phyloP scores from a whole-genome alignment of 2,329 filamentous ascomycete species.

The Dactylellina leptospora region DNA sequence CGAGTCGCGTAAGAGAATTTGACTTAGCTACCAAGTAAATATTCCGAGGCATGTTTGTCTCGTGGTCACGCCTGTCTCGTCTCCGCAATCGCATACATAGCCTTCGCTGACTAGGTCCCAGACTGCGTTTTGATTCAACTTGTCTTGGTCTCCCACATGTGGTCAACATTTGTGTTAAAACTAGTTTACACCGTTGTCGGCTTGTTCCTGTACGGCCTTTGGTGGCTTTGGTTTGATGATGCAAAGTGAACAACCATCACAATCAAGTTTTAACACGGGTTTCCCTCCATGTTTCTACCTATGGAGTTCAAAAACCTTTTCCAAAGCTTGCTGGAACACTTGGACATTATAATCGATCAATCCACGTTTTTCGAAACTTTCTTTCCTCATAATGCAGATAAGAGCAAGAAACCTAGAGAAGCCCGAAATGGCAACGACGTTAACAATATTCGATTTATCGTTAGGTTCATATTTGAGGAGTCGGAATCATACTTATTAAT shows the following conservation, averaged over 20 bases:
- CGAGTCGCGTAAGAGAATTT: too few relatives aligned
- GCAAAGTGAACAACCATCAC: conserved; percentile 36
- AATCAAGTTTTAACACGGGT: conserved; percentile 33
- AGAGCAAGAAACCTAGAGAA: conserved; percentile 74
- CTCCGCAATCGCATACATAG: too few relatives aligned
- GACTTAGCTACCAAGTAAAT: too few relatives aligned
- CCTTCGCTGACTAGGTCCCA: too few relatives aligned
- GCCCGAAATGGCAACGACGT: background rate
- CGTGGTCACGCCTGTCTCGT: too few relatives aligned
- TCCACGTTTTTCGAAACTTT: conserved; percentile 82
- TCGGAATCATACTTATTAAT: conserved; percentile 66
- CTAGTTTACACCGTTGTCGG: too few relatives aligned
- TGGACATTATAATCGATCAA: conserved; percentile 88
- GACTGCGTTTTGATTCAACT: too few relatives aligned
- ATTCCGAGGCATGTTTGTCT: too few relatives aligned
- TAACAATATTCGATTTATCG: background rate
- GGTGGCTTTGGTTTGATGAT: conserved; percentile 29
- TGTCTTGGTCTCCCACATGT: too few relatives aligned
- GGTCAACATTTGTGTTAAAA: too few relatives aligned
- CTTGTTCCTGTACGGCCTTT: too few relatives aligned
- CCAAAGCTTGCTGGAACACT: conserved; percentile 79
- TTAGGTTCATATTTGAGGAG: conserved; percentile 10
- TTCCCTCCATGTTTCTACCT: conserved; percentile 43
- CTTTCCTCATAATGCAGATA: conserved; percentile 86
- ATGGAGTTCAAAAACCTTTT: conserved; percentile 76